Percentiles rank a stretch among this genome's conserved stretches.
phyloP scores from a whole-genome alignment of 2,329 filamentous ascomycete genomes.

The Dothistroma septosporum region DNA sequence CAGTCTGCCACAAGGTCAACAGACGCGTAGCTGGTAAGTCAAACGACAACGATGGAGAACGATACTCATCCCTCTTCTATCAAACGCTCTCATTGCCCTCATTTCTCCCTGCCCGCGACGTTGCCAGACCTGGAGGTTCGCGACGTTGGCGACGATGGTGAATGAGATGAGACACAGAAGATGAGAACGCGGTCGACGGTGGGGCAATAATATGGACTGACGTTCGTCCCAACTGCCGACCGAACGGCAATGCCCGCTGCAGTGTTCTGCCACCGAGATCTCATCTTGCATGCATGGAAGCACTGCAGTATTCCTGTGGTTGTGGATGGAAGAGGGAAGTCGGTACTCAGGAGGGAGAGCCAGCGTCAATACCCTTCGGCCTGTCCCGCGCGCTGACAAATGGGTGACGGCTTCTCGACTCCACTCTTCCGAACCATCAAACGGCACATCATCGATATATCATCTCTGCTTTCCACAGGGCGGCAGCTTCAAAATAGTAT shows the following conservation, averaged over 20 bases:
- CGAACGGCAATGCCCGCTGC: neutral
- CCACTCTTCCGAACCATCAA: neutral
- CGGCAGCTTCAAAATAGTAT: neutral
- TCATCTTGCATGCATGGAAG: neutral
- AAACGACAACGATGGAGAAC: neutral
- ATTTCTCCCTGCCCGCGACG: neutral
- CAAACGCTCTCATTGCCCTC: slow-evolving; percentile 6
- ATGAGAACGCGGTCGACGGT: neutral
- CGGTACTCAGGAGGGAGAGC: neutral
- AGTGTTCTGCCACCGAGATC: neutral
- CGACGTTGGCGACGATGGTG: slow-evolving; percentile 8
- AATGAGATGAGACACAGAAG: slow-evolving; percentile 4
- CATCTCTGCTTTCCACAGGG: neutral
- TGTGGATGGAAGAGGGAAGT: neutral
- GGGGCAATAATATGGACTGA: neutral
- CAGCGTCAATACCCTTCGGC: neutral
- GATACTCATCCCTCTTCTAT: slow-evolving; percentile 1
- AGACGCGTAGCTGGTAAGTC: neutral
- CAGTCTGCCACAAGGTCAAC: neutral
- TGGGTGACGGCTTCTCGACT: neutral
- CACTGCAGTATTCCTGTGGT: neutral
- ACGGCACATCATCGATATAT: neutral
- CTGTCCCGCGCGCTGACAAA: neutral
- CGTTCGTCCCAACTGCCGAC: slow-evolving; percentile 5
- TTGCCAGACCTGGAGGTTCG: slow-evolving; percentile 2